Evolutionary conservation across 2,329 filamentous ascomycete genomes (phyloP), one percentile per base, ranked within the genome.

Genomic region (Bipolaris sorokiniana): DNA sequence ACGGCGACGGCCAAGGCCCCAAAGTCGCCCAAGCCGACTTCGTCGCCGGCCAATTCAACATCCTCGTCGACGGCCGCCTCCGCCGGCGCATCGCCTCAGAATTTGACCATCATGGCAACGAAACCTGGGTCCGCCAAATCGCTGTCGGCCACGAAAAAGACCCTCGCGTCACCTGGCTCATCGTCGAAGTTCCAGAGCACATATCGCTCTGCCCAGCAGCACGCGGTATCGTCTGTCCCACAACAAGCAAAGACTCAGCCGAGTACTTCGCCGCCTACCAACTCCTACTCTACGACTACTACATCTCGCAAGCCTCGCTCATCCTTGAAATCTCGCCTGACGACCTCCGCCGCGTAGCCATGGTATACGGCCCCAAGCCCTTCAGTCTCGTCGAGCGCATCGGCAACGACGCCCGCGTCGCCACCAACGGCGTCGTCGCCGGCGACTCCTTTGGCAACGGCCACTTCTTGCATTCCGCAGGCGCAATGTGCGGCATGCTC

Each of bases 401-500:
- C 10, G 61, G 61, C 2, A 38, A 33, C 2, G 48, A 63, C 31
- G 52, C 62, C 23, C 58, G 58, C 13, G n/a, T 65, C 4, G 61
- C 61, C 9, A 53, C 58, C 5, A 65, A 65, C 23, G 61, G 58
- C 7, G 48, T 63, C 31, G 56, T 65, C 7, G 61, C 53, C 16
- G 62, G 62, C 13, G 61, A 63, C 34, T 62, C 62, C 6, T 65
- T 65, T 16, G 62, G 62, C 1, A 63, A 63, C 18, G 62, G 62
- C 3, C 62, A 65, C 26, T 65, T 65, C 10, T 36, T 63, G 7
- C 56, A 60, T 28, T 58, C 51, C 7, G 61, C 58, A 48, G 62
- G 61, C 31, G 62, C 61, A 7, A 65, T 63, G 62, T 60, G 56
- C 44, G 61, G 62, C 13, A 65, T 65, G 62, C 42, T 65, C 4